Percentiles rank a stretch among this genome's conserved stretches.
phyloP scores from a whole-genome alignment of 345 rosid genomes.

The Salix brachista region DNA sequence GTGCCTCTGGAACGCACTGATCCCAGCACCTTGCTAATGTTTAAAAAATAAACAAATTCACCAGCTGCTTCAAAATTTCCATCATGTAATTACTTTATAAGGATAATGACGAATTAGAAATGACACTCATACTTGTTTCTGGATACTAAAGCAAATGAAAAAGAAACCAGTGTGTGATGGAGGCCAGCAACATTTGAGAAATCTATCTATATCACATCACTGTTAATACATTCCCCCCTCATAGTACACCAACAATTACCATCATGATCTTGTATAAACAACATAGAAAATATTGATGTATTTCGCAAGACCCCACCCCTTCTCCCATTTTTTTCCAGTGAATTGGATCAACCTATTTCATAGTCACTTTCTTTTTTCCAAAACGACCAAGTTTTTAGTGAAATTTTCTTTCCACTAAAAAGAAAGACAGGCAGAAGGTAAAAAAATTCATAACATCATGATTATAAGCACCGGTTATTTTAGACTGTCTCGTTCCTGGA shows the following conservation, averaged over 20 bases:
- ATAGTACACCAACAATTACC: too few species aligned
- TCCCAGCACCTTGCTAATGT: slow-evolving; percentile 90
- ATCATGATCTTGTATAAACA: too few species aligned
- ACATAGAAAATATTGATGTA: neutral
- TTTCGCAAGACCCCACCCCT: neutral
- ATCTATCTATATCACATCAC: too few species aligned
- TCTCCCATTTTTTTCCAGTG: neutral
- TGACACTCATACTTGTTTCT: neutral
- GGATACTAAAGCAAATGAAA: neutral
- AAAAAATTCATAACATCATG: neutral
- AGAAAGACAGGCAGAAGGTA: neutral
- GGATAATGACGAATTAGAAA: neutral
- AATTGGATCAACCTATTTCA: neutral
- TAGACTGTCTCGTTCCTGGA: neutral
- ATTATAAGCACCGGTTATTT: too few species aligned
- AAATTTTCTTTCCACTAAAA: too few species aligned
- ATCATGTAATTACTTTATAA: neutral
- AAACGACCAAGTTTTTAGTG: neutral
- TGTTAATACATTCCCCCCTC: too few species aligned
- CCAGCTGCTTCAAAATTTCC: neutral
- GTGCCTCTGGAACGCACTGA: slow-evolving; percentile 96
- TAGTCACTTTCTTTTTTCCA: neutral
- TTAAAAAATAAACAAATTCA: neutral
- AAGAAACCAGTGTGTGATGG: neutral
- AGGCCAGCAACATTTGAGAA: neutral